Evolutionary conservation across 345 rosid genomes (phyloP), one percentile per base, ranked within the genome.

Genomic region (Salix suchowensis): DNA sequence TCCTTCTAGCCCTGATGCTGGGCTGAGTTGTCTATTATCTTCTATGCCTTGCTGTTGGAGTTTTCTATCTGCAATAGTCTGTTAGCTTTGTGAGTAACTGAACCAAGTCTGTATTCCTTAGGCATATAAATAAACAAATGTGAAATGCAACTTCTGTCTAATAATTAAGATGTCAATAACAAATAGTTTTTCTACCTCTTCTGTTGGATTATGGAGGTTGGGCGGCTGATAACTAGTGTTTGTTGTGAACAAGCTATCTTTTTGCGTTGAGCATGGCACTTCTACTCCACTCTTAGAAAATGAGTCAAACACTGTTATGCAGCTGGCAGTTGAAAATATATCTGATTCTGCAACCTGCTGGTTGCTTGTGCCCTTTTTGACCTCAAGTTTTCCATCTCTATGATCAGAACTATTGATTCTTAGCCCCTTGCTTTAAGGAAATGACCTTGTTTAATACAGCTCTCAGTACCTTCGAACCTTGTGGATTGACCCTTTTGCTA

Each of bases 221-320:
- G 36, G 19, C 52, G 76, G 58, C 13, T 42, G 68, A 46, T 77
- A 42, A 42, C 46, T 48, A 71, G 64, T 76, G 34, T 68, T 67
- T 58, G 67, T 65, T 23, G 23, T 37, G 30, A 64, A 23, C 12
- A 65, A 68, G 4, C 30, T 55, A 65, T 74, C 70, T 16, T 72
- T 68, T n/a, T 69, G 73, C 39, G 58, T 30, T 66, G 83, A 68
- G 65, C 74, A 54, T 1, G 81, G 70, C 4, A 73, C 46, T 72
- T 82, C 86, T 81, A 84, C 87, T 67, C 83, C 83, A 61, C 74
- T 81, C 4, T 80, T 79, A 2, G 83, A 67, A 69, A 82, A 82
- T 65, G 88, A 86, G 77, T 80, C 71, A 54, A 76, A 84, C 58
- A 78, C 78, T 16, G 84, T 81, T 62, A 77, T 66, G 80, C 79